Evolutionary conservation across 352 stramenopile species (phyloP), one percentile per base, ranked within the genome.

Genomic region (Saprolegnia parasitica): DNA sequence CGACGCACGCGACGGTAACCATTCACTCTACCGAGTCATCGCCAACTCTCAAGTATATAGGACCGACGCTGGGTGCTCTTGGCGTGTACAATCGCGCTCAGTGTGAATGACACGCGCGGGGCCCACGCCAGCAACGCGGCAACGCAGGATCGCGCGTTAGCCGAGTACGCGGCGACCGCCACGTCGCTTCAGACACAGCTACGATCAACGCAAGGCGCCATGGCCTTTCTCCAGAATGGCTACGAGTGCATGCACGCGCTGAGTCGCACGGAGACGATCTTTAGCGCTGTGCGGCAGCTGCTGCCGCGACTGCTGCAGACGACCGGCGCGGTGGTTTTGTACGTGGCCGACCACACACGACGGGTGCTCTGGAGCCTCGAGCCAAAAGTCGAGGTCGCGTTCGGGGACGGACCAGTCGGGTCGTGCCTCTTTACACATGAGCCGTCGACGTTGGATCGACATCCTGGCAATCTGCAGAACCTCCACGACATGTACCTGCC

Each of bases 401-500:
- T 60, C 9, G 52, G 52, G 3, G 52, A 60, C 24, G 52, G 52
- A 16, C 52, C 24, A 4, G 52, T 60, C 35, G 52, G 52, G 11
- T 16, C 35, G 13, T 60, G 52, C 35, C 11, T 11, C 24, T 60
- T 60, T 60, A 60, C 42, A 11, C 3, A 60, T 9, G 9, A 1
- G 10, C 35, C 52, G n/a, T n/a, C 52, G 2, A 4, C 52, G 52
- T 24, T 18, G 24, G 11, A 60, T 4, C 4, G 35, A 13, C 35
- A 9, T 40, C 52, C 9, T 5, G n/a, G 5, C n/a, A 55, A 29
- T 55, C 47, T 2, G 5, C n/a, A 55, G 47, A 60, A 9, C 20
- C 35, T 60, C 2, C n/a, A 60, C 52, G 52, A 60, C 20, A 60
- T 60, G 52, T 60, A 60, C 52, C 16, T 60, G 24, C 52, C 52